Percentiles rank a stretch among this genome's conserved stretches.
Evolutionary conservation across 192 early-diverging fungal genomes (phyloP).

Genomic region (Jimgerdemannia lactiflua): DNA sequence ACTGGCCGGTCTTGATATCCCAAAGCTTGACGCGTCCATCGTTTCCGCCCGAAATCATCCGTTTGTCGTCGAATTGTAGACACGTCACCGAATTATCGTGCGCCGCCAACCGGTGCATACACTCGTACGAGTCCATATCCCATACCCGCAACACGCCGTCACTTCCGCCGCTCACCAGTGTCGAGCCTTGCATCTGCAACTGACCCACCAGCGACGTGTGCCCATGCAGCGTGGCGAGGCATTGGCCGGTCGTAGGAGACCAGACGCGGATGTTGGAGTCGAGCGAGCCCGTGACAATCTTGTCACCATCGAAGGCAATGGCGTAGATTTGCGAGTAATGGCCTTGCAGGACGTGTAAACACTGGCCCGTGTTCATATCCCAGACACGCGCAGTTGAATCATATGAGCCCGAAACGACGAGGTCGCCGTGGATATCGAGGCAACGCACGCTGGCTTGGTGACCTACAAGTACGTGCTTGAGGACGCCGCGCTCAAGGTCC

Average conservation of each 20-base stretch:
- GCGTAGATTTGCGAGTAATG: constrained; percentile 96
- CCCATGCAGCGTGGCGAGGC: constrained; percentile 79
- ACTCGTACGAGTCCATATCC: constrained; percentile 63
- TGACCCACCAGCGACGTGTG: constrained; percentile 95
- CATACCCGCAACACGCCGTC: constrained; percentile 92
- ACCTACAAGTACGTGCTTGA: constrained; percentile 75
- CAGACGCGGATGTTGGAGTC: constrained; percentile 93
- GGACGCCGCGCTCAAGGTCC: constrained; percentile 67
- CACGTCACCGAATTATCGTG: constrained; percentile 91
- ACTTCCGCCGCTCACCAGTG: constrained; percentile 88
- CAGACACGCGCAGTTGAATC: constrained; percentile 92
- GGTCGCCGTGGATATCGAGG: constrained; percentile 79
- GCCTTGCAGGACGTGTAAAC: constrained; percentile 72
- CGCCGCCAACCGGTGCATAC: constrained; percentile 64
- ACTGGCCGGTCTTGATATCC: constrained; percentile 84
- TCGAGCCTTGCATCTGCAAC: constrained; percentile 42
- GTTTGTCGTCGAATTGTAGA: constrained; percentile 89
- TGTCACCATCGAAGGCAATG: constrained; percentile 82
- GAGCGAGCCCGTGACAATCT: constrained; percentile 87
- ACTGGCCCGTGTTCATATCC: constrained; percentile 74
- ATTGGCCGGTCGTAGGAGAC: constrained; percentile 78
- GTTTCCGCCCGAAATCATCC: constrained; percentile 88
- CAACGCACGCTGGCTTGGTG: constrained; percentile 91
- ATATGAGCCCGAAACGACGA: constrained; percentile 91
- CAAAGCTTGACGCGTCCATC: constrained; percentile 94